Conservation (phyloP, 805 yeast genomes). For the Sugiyamaella marilandica region DNA sequence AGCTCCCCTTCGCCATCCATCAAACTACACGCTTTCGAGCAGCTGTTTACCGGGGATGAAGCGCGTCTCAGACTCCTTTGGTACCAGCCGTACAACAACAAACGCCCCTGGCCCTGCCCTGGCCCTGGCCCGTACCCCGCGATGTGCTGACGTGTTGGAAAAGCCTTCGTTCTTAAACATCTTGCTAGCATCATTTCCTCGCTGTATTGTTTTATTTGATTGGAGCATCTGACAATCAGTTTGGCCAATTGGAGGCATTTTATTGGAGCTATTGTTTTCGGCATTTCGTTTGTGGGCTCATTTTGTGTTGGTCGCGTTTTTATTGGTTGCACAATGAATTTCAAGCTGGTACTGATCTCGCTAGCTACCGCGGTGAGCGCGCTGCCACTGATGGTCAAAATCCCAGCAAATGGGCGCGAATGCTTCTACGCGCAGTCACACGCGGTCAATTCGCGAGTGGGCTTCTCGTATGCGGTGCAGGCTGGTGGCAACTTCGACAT, state of each 20-base stretch:
- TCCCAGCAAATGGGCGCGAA: conserved; percentile 68
- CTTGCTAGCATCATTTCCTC: neutral
- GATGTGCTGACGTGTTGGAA: neutral
- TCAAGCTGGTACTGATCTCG: neutral
- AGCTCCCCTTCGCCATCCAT: neutral
- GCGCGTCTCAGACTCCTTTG: no score
- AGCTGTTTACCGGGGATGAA: no score
- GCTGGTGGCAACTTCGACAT: conserved; percentile 76
- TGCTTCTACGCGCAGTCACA: conserved; percentile 71
- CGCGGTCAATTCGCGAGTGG: conserved; percentile 53
- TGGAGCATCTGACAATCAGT: no score
- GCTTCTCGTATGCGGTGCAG: conserved; percentile 80
- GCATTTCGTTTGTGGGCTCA: no score
- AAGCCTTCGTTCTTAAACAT: neutral
- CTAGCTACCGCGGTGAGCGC: conserved; percentile 11
- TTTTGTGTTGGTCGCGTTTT: no score
- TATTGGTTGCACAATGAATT: neutral
- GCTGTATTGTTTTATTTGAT: no score
- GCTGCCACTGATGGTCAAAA: conserved; percentile 63
- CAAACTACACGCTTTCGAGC: no score
- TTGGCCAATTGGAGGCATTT: no score
- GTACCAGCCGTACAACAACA: neutral
- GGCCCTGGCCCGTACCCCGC: neutral
- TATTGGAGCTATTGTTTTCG: no score
- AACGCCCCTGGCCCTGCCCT: neutral